phyloP scores from a whole-genome alignment of 164 flowering plant genomes.

The Piper longum region DNA sequence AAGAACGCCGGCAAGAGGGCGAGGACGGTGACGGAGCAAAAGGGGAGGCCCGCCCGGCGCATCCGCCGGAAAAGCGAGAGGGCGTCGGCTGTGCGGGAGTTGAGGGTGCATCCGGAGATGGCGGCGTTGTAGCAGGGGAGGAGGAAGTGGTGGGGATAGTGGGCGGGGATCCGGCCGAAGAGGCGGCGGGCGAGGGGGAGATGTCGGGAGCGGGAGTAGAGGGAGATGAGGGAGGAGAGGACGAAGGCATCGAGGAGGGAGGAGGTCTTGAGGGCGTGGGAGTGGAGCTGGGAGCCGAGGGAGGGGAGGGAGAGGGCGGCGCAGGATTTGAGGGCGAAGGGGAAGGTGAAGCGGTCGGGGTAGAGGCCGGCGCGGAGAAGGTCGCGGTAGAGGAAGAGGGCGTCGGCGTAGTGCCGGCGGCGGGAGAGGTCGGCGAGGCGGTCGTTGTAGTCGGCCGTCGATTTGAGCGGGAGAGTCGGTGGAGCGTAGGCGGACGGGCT shows the following conservation, averaged over 20 bases:
- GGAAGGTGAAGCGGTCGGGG: slow-evolving; percentile 77
- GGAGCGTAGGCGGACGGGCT: no score
- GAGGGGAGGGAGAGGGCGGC: slow-evolving; percentile 19
- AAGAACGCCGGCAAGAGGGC: slow-evolving; percentile 51
- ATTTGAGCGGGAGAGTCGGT: not conserved
- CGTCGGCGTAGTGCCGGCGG: slow-evolving; percentile 33
- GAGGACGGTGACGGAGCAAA: slow-evolving; percentile 48
- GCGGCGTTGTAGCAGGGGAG: slow-evolving; percentile 70
- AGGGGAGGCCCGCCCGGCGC: slow-evolving; percentile 19
- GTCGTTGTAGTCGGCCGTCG: slow-evolving; percentile 40
- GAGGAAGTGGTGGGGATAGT: not conserved
- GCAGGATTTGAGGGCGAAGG: slow-evolving; percentile 21
- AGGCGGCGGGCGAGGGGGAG: slow-evolving; percentile 31
- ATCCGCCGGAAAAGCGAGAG: no score
- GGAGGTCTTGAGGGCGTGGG: slow-evolving; percentile 47
- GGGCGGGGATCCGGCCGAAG: slow-evolving; percentile 46
- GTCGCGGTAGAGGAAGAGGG: slow-evolving; percentile 14
- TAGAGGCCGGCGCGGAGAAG: slow-evolving; percentile 30
- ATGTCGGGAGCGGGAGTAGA: slow-evolving; percentile 36
- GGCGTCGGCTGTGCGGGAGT: slow-evolving; percentile 6
- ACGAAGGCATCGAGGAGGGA: slow-evolving; percentile 48
- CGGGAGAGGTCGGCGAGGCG: slow-evolving; percentile 42
- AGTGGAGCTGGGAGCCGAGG: slow-evolving; percentile 55
- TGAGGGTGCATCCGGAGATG: slow-evolving; percentile 47
- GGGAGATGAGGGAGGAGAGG: slow-evolving; percentile 47